Evolutionary conservation across 73 alveolate genomes (phyloP), one percentile per base, ranked within the genome.

Genomic region (Symbiodinium pilosum): DNA sequence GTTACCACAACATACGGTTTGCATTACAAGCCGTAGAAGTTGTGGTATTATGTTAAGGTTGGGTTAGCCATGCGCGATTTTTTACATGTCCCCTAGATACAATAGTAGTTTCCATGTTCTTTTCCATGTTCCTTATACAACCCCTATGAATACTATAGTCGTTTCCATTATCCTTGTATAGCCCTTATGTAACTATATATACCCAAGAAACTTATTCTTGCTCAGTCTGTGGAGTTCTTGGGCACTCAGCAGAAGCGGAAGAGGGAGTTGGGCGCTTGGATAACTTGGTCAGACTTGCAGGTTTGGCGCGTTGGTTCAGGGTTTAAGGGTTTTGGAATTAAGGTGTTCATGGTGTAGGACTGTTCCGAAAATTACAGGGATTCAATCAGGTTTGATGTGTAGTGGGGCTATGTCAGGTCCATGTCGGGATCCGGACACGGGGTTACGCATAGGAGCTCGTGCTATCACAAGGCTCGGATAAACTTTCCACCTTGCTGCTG

Each of bases 171-270:
- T 51, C 68, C 21, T 51, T 51, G 68, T 51, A 0, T 16, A 2
- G 21, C 68, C 1, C 21, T 2, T n/a, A n/a, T n/a, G n/a, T n/a
- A n/a, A n/a, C n/a, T n/a, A n/a, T 34, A 56, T 0, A 5, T 21
- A 56, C 38, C 75, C 59, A 0, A 56, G 32, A 56, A 11, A 11
- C 36, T 56, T 16, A 18, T 34, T 20, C 75, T 56, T 16, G 3
- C 51, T 68, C 92, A 84, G 92, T 43, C 92, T 42, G 75, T 84
- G 92, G 92, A 84, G 28, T 84, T 36, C 92, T 32, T 84, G 75
- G 69, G 73, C 24, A 32, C 68, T n/a, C 92, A 84, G 71, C 92
- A 43, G 73, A 69, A 56, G 14, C 92, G 92, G 7, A 84, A 84
- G 92, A 84, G 34, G 92, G 92, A 84, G 92, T 24, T 18, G 20